Evolutionary conservation across 1,284 basidiomycete genomes (phyloP).

Genomic region (Rugosomyces carneus): DNA sequence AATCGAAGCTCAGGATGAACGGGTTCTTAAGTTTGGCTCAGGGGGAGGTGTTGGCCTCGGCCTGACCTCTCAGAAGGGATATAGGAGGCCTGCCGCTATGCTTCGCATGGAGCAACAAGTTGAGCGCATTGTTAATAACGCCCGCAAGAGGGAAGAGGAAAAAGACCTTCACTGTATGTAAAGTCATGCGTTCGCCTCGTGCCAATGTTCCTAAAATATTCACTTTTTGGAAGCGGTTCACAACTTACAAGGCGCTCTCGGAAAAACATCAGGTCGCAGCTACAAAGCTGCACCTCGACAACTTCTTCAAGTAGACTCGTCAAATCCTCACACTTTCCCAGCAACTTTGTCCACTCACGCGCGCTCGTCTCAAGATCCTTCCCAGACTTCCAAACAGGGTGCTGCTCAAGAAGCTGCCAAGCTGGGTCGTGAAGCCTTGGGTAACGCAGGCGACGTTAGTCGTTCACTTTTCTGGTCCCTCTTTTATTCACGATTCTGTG

Average conservation of each 20-base stretch:
- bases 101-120: conserved; percentile 97
- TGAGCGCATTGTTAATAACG: conserved; percentile 91
- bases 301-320: conserved; percentile 79
- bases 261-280: conserved; percentile 86
- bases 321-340: conserved; percentile 41
- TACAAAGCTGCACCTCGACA: conserved; percentile 96
- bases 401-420: conserved; percentile 68
- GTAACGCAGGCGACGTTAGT: conserved; percentile 44
- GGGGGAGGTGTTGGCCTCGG: conserved; percentile 81
- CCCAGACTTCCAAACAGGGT: conserved; percentile 36
- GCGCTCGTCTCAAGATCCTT: conserved; percentile 50
- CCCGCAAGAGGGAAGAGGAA: conserved; percentile 80
- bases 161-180: conserved; percentile 64
- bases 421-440: conserved; percentile 62
- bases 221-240: conserved; percentile 46
- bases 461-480: conserved; percentile 11
- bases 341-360: conserved; percentile 49
- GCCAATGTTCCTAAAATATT: neutral
- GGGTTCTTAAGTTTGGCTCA: conserved; percentile 77
- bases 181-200: neutral
- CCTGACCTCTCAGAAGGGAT: conserved; percentile 56
- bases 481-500: conserved; percentile 1
- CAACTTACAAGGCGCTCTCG: conserved; percentile 91
- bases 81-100: conserved; percentile 88
- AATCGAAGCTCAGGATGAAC: conserved; percentile 61